Conservation (phyloP, 805 yeast species). For the Suhomyces sp. region DNA sequence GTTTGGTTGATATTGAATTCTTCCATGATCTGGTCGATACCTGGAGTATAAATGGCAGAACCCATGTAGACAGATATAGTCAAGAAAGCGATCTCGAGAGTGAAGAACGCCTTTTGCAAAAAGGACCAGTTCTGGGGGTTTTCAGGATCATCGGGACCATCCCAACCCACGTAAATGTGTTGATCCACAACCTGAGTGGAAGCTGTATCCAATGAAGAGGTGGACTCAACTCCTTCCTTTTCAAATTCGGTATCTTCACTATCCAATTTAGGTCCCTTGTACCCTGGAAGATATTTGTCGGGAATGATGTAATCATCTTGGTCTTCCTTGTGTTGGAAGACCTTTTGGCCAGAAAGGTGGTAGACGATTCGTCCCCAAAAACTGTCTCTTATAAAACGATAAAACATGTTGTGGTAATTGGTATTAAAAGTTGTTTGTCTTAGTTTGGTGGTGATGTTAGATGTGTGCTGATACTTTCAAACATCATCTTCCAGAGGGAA, state of each 20-base stretch:
- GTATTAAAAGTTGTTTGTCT: too few species aligned
- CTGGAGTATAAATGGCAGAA: conserved; percentile 56
- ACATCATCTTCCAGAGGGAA: too few species aligned
- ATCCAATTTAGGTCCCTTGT: background rate
- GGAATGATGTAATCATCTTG: conserved; percentile 28
- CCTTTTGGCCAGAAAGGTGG: conserved; percentile 24
- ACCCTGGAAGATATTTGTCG: conserved; percentile 24
- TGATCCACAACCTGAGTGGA: background rate
- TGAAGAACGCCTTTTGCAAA: conserved; percentile 36
- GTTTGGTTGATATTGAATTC: conserved; percentile 46
- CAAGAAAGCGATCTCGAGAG: conserved; percentile 40
- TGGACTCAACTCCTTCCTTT: background rate
- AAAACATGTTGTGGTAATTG: conserved; percentile 5
- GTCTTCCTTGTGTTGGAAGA: conserved; percentile 28
- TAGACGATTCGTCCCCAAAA: conserved; percentile 26
- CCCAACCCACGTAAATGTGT: conserved; percentile 24
- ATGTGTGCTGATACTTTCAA: too few species aligned
- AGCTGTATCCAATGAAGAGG: background rate
- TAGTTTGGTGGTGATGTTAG: too few species aligned
- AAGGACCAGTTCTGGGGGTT: conserved; percentile 58
- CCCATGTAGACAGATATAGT: conserved; percentile 56
- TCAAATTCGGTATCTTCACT: background rate
- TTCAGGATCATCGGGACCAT: conserved; percentile 51
- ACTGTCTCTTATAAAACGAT: conserved; percentile 22
- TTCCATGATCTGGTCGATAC: conserved; percentile 41